Percentiles rank a stretch among this genome's conserved stretches.
Evolutionary conservation across 371 early-diverging fungal genomes (phyloP).

Genomic region (Actinomortierella ambigua): DNA sequence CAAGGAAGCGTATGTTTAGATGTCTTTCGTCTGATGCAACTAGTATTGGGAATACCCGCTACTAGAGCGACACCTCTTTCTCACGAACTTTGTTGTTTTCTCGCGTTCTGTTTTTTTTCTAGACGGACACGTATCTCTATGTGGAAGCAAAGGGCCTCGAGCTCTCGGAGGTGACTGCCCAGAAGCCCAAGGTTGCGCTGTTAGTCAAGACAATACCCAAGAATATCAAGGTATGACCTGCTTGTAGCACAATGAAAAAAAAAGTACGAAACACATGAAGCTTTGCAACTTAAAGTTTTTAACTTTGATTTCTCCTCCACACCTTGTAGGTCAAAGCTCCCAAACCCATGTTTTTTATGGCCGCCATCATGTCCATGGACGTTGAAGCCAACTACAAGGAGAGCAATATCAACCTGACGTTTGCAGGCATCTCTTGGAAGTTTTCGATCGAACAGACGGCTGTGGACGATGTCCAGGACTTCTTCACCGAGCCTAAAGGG

Average conservation of each 20-base stretch:
- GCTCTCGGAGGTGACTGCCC: slow-evolving; percentile 50
- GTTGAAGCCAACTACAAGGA: slow-evolving; percentile 52
- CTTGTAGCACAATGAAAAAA: neutral
- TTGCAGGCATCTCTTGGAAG: slow-evolving; percentile 55
- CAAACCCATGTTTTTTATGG: slow-evolving; percentile 56
- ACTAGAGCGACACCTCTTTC: neutral
- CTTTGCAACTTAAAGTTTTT: slow-evolving; percentile 12
- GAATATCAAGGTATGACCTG: slow-evolving; percentile 49
- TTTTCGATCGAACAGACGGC: slow-evolving; percentile 47
- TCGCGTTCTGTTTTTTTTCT: neutral
- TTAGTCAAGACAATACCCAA: slow-evolving; percentile 57
- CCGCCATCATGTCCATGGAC: slow-evolving; percentile 50
- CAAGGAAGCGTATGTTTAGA: slow-evolving; percentile 48
- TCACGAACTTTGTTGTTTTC: no score
- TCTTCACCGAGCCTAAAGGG: slow-evolving; percentile 49
- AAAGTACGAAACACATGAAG: neutral
- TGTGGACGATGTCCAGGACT: slow-evolving; percentile 46
- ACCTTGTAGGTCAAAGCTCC: slow-evolving; percentile 25
- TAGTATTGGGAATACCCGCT: no score
- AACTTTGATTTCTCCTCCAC: neutral
- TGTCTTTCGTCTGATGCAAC: neutral
- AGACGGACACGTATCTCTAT: slow-evolving; percentile 59
- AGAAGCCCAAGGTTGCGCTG: slow-evolving; percentile 35
- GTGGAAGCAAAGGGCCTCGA: slow-evolving; percentile 63
- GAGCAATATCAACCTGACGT: slow-evolving; percentile 58